phyloP scores from a whole-genome alignment of 345 rosid genomes.

The Eucalyptus victrix region DNA sequence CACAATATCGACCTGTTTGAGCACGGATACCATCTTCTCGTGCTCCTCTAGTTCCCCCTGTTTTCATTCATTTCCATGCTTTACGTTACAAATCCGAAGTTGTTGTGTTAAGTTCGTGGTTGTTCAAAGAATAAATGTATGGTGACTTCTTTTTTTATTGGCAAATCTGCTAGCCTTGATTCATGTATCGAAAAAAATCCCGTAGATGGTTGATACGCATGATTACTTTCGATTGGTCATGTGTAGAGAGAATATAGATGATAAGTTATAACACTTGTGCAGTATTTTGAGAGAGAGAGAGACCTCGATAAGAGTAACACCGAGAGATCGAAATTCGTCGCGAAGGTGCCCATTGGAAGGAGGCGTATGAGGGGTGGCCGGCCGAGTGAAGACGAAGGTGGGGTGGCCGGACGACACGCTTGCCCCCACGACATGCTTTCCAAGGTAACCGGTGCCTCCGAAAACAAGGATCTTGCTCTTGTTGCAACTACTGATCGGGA shows the following conservation, averaged over 20 bases:
- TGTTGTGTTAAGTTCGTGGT: neutral
- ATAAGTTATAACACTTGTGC: neutral
- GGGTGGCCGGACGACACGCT: slow-evolving; percentile 9
- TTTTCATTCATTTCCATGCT: neutral
- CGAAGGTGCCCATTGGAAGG: neutral
- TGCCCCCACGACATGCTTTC: slow-evolving; percentile 23
- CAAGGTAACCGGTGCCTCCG: slow-evolving; percentile 31
- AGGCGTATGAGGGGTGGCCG: neutral
- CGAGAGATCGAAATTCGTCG: slow-evolving; percentile 8
- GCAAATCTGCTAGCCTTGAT: neutral
- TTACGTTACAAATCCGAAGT: neutral
- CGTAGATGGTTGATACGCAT: neutral
- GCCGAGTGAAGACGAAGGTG: slow-evolving; percentile 20
- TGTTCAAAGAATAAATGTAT: neutral
- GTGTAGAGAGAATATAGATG: neutral
- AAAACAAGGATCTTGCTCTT: slow-evolving; percentile 10
- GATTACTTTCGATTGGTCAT: neutral
- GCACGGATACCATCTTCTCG: slow-evolving; percentile 13
- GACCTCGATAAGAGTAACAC: slow-evolving; percentile 15
- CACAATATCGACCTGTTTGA: slow-evolving; percentile 23
- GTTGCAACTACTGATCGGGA: neutral
- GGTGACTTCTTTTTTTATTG: neutral
- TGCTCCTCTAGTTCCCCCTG: slow-evolving; percentile 33
- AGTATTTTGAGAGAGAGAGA: neutral
- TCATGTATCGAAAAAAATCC: neutral